Evolutionary conservation across 805 yeast species (phyloP).

Genomic region (Saccharomycopsis javanensis): DNA sequence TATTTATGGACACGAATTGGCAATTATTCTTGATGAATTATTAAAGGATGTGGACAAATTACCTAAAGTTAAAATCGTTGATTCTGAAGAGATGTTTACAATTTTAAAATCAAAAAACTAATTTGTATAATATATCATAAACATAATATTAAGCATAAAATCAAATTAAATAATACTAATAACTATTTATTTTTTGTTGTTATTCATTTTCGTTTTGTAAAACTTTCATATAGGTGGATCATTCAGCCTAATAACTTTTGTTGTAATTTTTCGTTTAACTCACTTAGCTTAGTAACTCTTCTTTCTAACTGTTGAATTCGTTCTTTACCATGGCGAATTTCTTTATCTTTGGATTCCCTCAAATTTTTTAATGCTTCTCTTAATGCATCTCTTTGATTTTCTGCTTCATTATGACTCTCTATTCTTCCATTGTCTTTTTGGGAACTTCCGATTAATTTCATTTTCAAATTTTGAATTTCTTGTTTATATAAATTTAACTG

Average conservation of each 20-base stretch:
- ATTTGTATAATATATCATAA: background rate
- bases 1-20: constrained; percentile 58
- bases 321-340: constrained; percentile 23
- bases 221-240: background rate
- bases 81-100: background rate
- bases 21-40: constrained; percentile 40
- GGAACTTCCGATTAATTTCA: constrained; percentile 24
- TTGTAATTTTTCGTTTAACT: constrained; percentile 13
- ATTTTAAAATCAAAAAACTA: background rate
- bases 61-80: constrained; percentile 20
- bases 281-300: constrained; percentile 21
- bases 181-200: background rate
- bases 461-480: constrained; percentile 28
- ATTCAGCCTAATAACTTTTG: constrained; percentile 5
- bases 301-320: constrained; percentile 22
- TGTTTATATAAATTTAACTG: constrained; percentile 25
- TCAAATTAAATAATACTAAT: background rate
- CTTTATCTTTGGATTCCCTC: constrained; percentile 24
- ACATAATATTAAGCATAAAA: background rate
- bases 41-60: constrained; percentile 24
- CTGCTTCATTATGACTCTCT: constrained; percentile 17
- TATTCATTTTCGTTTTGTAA: background rate
- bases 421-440: background rate
- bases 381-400: constrained; percentile 26
- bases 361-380: constrained; percentile 26